Evolutionary conservation across 2,329 filamentous ascomycete genomes (phyloP).

Genomic region (Epichloe glyceriae): DNA sequence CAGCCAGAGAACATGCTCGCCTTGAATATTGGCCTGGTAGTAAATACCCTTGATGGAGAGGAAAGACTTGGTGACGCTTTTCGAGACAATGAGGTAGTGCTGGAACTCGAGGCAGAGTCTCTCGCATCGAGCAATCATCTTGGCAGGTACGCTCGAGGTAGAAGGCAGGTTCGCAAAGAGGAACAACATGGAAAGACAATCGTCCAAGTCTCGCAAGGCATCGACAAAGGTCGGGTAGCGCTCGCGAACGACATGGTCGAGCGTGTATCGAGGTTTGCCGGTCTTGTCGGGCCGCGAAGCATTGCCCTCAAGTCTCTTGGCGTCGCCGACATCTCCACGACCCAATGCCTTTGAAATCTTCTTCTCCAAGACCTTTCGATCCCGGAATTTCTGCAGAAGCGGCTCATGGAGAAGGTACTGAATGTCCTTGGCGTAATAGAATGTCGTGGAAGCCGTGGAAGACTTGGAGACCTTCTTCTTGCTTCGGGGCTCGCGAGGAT

Average conservation of each 20-base stretch:
- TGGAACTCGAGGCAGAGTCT: constrained; percentile 90
- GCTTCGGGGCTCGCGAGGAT: constrained; percentile 90
- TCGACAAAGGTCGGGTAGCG: constrained; percentile 96
- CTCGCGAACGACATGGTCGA: constrained; percentile 96
- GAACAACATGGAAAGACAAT: constrained; percentile 93
- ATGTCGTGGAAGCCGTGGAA: constrained; percentile 81
- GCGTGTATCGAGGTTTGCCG: constrained; percentile 74
- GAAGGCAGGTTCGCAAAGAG: constrained; percentile 94
- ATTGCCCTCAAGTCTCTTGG: constrained; percentile 74
- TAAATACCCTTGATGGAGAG: constrained; percentile 98
- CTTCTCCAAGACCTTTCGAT: constrained; percentile 93
- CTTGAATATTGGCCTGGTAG: constrained; percentile 94
- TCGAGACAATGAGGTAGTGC: constrained; percentile 88
- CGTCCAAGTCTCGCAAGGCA: constrained; percentile 85
- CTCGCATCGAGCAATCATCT: constrained; percentile 93
- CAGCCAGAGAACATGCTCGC: constrained; percentile 92
- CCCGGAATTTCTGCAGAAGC: constrained; percentile 83
- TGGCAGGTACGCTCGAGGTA: constrained; percentile 76
- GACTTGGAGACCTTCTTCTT: constrained; percentile 95
- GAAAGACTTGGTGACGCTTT: constrained; percentile 90
- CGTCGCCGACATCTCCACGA: constrained; percentile 80
- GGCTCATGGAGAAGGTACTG: constrained; percentile 97
- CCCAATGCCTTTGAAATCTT: constrained; percentile 92
- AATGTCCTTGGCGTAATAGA: constrained; percentile 87
- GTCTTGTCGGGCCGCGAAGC: constrained; percentile 82